Evolutionary conservation across 768 basidiomycete genomes (phyloP).

Genomic region (Rubroboletus pulcherrimus): DNA sequence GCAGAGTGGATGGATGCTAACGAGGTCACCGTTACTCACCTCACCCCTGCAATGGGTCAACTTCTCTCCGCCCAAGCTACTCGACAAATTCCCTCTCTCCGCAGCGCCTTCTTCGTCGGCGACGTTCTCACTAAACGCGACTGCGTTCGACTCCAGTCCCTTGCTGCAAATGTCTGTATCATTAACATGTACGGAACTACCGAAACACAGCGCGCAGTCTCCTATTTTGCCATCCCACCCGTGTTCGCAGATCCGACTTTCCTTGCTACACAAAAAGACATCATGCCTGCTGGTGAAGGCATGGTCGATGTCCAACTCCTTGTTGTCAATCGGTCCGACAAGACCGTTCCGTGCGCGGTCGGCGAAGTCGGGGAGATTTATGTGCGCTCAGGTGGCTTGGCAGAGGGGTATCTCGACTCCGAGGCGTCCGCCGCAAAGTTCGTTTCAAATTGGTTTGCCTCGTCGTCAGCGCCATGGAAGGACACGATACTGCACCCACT

Average conservation of each 20-base stretch:
- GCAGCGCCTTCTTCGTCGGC: conserved; percentile 97
- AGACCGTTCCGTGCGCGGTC: conserved; percentile 81
- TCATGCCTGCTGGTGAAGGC: conserved; percentile 95
- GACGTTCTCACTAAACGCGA: conserved; percentile 98
- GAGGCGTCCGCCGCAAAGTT: conserved; percentile 89
- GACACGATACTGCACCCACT: conserved; percentile 73
- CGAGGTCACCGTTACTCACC: conserved; percentile 90
- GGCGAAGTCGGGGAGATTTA: conserved; percentile 99
- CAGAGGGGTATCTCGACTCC: conserved; percentile 89
- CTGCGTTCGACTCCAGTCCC: conserved; percentile 87
- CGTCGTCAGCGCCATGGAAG: conserved; percentile 41
- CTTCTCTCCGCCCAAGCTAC: conserved; percentile 87
- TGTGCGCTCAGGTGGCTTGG: conserved; percentile 91
- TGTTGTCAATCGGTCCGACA: conserved; percentile 88
- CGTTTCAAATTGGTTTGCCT: conserved; percentile 88
- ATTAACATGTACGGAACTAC: conserved; percentile 99
- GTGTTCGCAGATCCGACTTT: conserved; percentile 83
- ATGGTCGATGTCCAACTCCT: conserved; percentile 98
- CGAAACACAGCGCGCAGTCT: conserved; percentile 98
- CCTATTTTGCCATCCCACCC: conserved; percentile 90
- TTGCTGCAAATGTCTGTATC: conserved; percentile 89
- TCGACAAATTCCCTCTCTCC: conserved; percentile 78
- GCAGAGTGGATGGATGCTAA: conserved; percentile 98
- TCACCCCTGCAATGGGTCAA: conserved; percentile 99
- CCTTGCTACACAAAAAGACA: conserved; percentile 90